Evolutionary conservation across 495 filamentous ascomycete genomes (phyloP).

Genomic region (Annulohypoxylon nitens): DNA sequence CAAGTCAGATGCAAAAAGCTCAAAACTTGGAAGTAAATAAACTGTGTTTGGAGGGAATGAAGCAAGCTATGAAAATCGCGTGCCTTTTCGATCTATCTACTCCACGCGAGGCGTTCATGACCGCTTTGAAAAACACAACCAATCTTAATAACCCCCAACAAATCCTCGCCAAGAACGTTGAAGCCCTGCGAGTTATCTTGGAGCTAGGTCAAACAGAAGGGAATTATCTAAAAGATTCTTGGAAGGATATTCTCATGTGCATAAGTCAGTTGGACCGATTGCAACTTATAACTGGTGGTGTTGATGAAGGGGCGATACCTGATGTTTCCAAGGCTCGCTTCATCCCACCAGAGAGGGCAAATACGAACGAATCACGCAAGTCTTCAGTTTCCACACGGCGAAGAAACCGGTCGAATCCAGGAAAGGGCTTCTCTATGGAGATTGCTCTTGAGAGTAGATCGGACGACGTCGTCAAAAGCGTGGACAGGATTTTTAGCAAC

Average conservation of each 20-base stretch:
- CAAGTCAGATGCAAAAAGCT: conserved; percentile 89
- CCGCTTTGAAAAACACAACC: conserved; percentile 90
- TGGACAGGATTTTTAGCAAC: conserved; percentile 96
- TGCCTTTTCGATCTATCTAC: conserved; percentile 94
- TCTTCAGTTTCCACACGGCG: conserved; percentile 75
- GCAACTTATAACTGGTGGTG: conserved; percentile 92
- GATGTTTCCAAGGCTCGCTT: conserved; percentile 90
- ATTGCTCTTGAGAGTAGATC: conserved; percentile 93
- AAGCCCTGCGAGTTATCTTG: conserved; percentile 89
- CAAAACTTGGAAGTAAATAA: conserved; percentile 91
- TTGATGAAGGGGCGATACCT: conserved; percentile 91
- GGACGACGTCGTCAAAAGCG: conserved; percentile 89
- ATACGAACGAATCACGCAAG: conserved; percentile 68
- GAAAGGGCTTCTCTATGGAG: conserved; percentile 80
- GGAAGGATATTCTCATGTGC: conserved; percentile 95
- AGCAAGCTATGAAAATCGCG: conserved; percentile 89
- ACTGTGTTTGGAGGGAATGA: conserved; percentile 94
- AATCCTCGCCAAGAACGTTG: conserved; percentile 96
- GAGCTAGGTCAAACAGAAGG: conserved; percentile 94
- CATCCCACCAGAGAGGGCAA: conserved; percentile 65
- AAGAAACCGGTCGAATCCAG: conserved; percentile 74
- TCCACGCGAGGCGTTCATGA: conserved; percentile 92
- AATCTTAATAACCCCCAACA: conserved; percentile 95
- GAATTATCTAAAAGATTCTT: conserved; percentile 87
- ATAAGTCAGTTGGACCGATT: conserved; percentile 96